phyloP scores from a whole-genome alignment of 2,329 filamentous ascomycete genomes.

The Curvularia sp. region DNA sequence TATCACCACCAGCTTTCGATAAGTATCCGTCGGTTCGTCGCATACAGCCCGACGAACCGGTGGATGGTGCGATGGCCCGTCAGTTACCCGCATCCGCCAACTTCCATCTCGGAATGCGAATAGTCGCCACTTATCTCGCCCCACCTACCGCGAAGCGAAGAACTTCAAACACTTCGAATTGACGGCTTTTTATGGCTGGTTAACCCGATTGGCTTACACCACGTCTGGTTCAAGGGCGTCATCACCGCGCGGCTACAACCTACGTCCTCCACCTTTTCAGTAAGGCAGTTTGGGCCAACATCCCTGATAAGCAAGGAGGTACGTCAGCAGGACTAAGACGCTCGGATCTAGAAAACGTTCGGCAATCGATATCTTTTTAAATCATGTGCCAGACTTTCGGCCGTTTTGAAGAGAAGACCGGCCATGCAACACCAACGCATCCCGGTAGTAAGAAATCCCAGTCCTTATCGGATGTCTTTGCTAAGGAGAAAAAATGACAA shows the following conservation, averaged over 20 bases:
- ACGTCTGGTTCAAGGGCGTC: neutral
- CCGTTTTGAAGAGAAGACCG: neutral
- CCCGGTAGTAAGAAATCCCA: neutral
- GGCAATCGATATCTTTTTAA: too few relatives aligned
- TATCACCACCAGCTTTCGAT: constrained; percentile 12
- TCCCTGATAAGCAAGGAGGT: neutral
- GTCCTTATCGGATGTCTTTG: neutral
- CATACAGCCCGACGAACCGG: constrained; percentile 23
- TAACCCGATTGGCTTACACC: neutral
- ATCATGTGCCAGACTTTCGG: too few relatives aligned
- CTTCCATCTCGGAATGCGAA: constrained; percentile 4
- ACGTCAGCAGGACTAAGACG: constrained; percentile 1
- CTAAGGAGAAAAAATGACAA: neutral
- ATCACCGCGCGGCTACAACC: neutral
- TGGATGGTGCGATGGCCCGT: constrained; percentile 17
- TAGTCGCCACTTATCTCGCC: constrained; percentile 2
- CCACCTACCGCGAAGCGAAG: constrained; percentile 7
- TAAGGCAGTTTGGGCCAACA: neutral
- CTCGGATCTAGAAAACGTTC: neutral
- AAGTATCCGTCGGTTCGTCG: constrained; percentile 17
- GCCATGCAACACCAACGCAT: neutral
- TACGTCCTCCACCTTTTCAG: neutral
- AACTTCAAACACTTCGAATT: neutral
- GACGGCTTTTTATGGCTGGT: neutral
- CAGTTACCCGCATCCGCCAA: constrained; percentile 4